Evolutionary conservation across 305 asterid species (phyloP).

Genomic region (Fraxinus greggii): DNA sequence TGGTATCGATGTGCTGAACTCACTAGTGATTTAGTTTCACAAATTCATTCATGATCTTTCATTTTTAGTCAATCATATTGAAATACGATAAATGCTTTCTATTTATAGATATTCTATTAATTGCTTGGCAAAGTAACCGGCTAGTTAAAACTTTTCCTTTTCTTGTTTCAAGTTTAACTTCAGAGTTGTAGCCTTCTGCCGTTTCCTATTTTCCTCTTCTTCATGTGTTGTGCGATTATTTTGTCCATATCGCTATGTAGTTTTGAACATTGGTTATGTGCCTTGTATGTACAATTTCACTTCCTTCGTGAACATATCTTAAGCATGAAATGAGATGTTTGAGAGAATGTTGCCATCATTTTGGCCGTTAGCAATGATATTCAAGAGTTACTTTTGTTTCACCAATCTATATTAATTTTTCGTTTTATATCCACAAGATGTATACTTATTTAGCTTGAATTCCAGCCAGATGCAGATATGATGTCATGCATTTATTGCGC

Average conservation of each 20-base stretch:
- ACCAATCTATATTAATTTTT: not conserved
- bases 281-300: not conserved
- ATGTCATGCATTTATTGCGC: constrained; percentile 71
- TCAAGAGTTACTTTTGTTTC: constrained; percentile 16
- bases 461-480: constrained; percentile 84
- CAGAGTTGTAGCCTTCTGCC: not conserved
- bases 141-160: not conserved
- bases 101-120: not conserved
- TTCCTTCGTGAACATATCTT: not conserved
- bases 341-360: constrained; percentile 15
- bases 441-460: constrained; percentile 30
- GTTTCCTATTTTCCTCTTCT: not conserved
- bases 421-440: constrained; percentile 2
- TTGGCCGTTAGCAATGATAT: constrained; percentile 11
- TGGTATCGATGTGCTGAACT: not conserved
- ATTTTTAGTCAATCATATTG: not conserved
- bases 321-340: not conserved
- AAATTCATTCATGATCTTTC: not conserved
- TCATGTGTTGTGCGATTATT: not conserved
- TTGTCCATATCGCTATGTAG: not conserved
- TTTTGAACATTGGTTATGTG: not conserved
- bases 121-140: not conserved
- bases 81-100: not conserved
- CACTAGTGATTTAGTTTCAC: not conserved
- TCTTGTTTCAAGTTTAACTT: not conserved